phyloP scores from a whole-genome alignment of 768 basidiomycete species.

The Xerocomus spinulosus region DNA sequence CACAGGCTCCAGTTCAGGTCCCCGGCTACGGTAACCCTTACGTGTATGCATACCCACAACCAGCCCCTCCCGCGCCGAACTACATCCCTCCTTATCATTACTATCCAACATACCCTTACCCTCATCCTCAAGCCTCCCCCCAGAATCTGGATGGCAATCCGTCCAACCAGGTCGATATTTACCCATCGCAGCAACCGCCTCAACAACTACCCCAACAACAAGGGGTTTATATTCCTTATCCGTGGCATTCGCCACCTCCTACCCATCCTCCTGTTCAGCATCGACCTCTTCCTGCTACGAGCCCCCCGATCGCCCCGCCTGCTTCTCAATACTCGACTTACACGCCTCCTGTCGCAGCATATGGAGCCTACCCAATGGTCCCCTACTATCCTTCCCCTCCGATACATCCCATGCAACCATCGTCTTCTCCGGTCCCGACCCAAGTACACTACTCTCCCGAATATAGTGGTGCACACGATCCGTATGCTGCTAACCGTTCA shows the following conservation, averaged over 20 bases:
- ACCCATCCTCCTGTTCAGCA: constrained; percentile 42
- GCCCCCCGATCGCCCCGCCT: constrained; percentile 27
- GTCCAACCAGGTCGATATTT: constrained; percentile 30
- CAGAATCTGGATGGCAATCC: constrained; percentile 36
- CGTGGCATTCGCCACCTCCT: constrained; percentile 34
- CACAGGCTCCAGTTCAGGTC: constrained; percentile 29
- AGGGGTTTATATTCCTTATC: constrained; percentile 28
- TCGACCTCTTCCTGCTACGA: constrained; percentile 32
- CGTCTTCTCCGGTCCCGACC: constrained; percentile 25
- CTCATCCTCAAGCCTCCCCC: constrained; percentile 41
- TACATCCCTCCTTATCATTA: constrained; percentile 40
- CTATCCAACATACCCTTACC: constrained; percentile 48
- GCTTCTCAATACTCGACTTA: constrained; percentile 31
- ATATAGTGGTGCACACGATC: constrained; percentile 26
- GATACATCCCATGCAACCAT: constrained; percentile 24
- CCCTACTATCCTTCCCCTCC: constrained; percentile 31
- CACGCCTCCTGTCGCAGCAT: constrained; percentile 30
- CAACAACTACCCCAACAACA: constrained; percentile 31
- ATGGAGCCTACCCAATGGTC: constrained; percentile 32
- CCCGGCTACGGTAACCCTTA: constrained; percentile 31
- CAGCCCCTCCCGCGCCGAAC: constrained; percentile 32
- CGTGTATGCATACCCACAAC: constrained; percentile 41
- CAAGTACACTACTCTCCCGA: constrained; percentile 27
- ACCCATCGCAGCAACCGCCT: constrained; percentile 29
- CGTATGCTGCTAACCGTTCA: constrained; percentile 18